A percentile compares a stretch with the other conserved stretches of the same genome.
phyloP scores from a whole-genome alignment of 164 flowering plant species.

The Liriodendron chinense region DNA sequence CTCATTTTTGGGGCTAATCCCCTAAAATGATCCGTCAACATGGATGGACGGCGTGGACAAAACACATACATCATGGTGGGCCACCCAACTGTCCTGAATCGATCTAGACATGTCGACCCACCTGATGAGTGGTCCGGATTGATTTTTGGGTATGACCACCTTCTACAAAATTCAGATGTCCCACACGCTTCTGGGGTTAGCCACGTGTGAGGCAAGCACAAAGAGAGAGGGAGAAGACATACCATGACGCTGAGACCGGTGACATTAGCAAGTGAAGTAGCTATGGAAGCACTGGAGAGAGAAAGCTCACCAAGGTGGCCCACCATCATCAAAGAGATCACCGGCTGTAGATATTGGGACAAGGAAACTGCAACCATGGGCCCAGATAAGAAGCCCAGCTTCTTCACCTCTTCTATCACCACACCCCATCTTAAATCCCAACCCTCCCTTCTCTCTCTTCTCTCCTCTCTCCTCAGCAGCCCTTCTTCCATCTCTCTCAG shows the following conservation, averaged over 20 bases:
- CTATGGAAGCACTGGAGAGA: slow-evolving; percentile 50
- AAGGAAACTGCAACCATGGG: slow-evolving; percentile 42
- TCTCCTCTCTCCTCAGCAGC: slow-evolving; percentile 5
- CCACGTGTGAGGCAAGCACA: not conserved
- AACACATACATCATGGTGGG: too few species aligned
- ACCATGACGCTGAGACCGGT: slow-evolving; percentile 54
- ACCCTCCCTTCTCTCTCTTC: not conserved
- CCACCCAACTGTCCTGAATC: too few species aligned
- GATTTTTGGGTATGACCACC: too few species aligned
- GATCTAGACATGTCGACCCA: too few species aligned
- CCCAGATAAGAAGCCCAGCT: slow-evolving; percentile 33
- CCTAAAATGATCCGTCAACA: too few species aligned
- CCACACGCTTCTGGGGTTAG: too few species aligned
- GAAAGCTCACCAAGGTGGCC: slow-evolving; percentile 56
- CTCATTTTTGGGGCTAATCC: too few species aligned
- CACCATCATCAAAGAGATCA: slow-evolving; percentile 54
- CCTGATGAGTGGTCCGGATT: too few species aligned
- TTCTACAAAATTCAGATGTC: too few species aligned
- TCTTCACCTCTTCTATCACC: slow-evolving; percentile 31
- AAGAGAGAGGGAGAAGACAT: slow-evolving; percentile 6
- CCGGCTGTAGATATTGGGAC: slow-evolving; percentile 32
- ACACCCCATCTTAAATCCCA: slow-evolving; percentile 17
- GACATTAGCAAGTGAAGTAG: slow-evolving; percentile 42
- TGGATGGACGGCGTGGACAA: too few species aligned
- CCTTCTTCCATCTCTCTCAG: slow-evolving; percentile 17